Evolutionary conservation across 768 basidiomycete species (phyloP), one percentile per base, ranked within the genome.

Genomic region (Cytidiella melzeri): DNA sequence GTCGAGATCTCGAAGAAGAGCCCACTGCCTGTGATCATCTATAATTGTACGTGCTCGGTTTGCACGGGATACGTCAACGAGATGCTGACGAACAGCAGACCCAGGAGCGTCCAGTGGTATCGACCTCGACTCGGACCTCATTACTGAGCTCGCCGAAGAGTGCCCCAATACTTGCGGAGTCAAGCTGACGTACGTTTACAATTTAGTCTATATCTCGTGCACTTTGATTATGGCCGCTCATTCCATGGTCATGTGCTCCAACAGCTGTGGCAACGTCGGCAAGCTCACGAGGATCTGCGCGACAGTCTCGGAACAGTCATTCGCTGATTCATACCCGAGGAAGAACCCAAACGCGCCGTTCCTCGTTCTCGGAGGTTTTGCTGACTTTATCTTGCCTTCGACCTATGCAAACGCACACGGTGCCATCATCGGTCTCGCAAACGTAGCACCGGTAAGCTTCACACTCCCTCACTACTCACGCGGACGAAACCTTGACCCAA

Each of bases 61-160:
- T 4, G 25, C 43, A 12, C 39, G 18, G 3, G 20, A 24, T 26
- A 4, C 36, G n/a, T 18, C 4, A 15, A 40, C 4, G 27, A 30
- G 41, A 27, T 11, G 15, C 50, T 39, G 27, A 41, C 51, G 10
- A 47, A 19, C 27, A 41, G 44, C 58, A 92, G 91, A 83, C 70
- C 93, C 92, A 56, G 88, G 82, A 23, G 92, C 90, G 3, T 79
- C 84, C 50, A 88, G 87, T 4, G 92, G 93, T 7, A 86, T 97
- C 57, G 91, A 97, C 68, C 67, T 96, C 57, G 90, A 92, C 67
- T 93, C 92, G 9, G 89, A 93, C 65, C 65, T 90, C 26, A 87
- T 97, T 60, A 76, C 76, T 6, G 85, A 90, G 56, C 75, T 96
- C 41, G 92, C 91, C 10, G 63, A 63, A 25, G 79, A 83, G 55